Base-by-base conservation (phyloP, 345 rosid species). In the Clausena lansium region DNA sequence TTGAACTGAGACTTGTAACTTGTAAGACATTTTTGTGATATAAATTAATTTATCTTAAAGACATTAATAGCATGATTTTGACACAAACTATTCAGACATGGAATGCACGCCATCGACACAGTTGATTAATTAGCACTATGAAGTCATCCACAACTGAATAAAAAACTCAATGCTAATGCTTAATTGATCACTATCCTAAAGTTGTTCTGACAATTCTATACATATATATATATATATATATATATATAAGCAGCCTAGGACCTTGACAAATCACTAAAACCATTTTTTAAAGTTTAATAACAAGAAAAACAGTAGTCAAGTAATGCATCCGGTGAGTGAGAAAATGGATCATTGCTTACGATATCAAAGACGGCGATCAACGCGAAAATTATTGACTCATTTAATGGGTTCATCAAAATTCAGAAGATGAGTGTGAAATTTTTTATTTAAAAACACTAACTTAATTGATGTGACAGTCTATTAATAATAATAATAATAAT, bases 311-410 rank as follows among this genome's bases (percentile, higher is more conserved):
- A 68, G 9, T n/a, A 4, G 72, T 25, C 35, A 68, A 68, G 35
- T 9, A 14, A 28, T 62, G 38, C 67, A 62, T n/a, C 27, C 25
- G 27, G 24, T 70, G 39, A 58, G 36, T 60, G 67, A 28, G 35
- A 60, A 36, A 25, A 36, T n/a, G 32, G 66, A 36, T 59, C 76
- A 73, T 58, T 39, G 36, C 76, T 36, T 73, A 73, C 76, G 76
- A 28, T 17, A 73, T 14, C 67, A 14, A 7, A 14, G 8, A 38
- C 17, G 0, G 4, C 19, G 22, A 30, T 33, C 15, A 5, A 10
- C 11, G 30, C 6, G 32, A 33, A 35, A 71, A 33, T 35, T 63
- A 33, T 20, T 17, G n/a, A 32, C 24, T 3, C 27, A 64, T 32
- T 17, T 30, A 0, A 32, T 45, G 0, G 15, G 50, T 62, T 62